A percentile compares a stretch with the other conserved stretches of the same genome.
phyloP scores from a whole-genome alignment of 1,284 basidiomycete genomes.

The Leccinum ponderosum region DNA sequence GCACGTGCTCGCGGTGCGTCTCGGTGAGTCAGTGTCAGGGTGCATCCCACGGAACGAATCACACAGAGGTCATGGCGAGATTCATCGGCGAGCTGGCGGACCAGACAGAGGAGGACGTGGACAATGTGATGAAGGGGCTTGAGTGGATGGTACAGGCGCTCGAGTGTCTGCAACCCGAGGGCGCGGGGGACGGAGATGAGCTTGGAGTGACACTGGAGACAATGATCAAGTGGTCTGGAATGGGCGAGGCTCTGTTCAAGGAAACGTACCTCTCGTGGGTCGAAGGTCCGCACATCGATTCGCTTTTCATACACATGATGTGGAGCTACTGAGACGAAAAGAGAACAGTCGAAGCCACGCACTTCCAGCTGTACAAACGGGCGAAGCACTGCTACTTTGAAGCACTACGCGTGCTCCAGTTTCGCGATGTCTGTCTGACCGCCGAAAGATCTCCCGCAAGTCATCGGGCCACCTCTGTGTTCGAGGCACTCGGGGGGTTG shows the following conservation, averaged over 20 bases:
- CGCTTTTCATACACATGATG: neutral
- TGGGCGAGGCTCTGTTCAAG: conserved; percentile 57
- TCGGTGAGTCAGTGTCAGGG: conserved; percentile 51
- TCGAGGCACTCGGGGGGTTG: no score
- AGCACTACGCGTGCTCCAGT: no score
- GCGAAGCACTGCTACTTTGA: no score
- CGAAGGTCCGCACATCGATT: conserved; percentile 59
- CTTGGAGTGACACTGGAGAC: conserved; percentile 68
- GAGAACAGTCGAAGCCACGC: no score
- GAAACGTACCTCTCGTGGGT: conserved; percentile 76
- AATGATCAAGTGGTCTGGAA: conserved; percentile 67
- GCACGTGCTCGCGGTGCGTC: conserved; percentile 61
- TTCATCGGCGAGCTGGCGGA: conserved; percentile 43
- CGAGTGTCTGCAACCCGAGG: conserved; percentile 51
- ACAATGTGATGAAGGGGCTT: conserved; percentile 48
- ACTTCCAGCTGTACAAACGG: no score
- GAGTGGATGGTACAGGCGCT: conserved; percentile 49
- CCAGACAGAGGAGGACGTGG: conserved; percentile 43
- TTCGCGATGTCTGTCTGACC: no score
- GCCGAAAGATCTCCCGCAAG: no score
- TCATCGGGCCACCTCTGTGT: no score
- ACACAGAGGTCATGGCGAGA: conserved; percentile 54
- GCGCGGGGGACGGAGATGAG: conserved; percentile 35
- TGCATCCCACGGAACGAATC: conserved; percentile 47
- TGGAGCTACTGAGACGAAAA: no score